A percentile compares a stretch with the other conserved stretches of the same genome.
These are phyloP conservation scores for Brachypodium distachyon DNA, from an alignment of 202 grass and related monocot species.

Conservation along the genomic window DNA sequence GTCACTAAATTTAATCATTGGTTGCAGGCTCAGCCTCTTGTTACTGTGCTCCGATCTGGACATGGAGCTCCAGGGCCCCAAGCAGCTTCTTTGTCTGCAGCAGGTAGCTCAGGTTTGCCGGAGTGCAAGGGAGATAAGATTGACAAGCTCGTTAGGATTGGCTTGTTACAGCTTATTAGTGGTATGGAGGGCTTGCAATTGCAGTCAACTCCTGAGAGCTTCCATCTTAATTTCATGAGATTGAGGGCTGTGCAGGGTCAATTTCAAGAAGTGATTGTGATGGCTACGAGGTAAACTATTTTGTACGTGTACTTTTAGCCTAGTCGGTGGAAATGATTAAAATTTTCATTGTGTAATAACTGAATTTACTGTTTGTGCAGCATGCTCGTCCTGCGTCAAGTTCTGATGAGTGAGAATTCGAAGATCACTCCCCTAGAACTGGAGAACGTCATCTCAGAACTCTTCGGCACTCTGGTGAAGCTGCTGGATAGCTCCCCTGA, in stretches of 20 bases:
- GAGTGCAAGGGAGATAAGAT: slow-evolving; percentile 73
- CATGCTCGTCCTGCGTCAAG: slow-evolving; percentile 73
- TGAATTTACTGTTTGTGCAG: slow-evolving; percentile 31
- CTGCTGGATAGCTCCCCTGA: slow-evolving; percentile 51
- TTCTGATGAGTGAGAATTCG: slow-evolving; percentile 62
- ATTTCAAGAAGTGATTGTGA: slow-evolving; percentile 77
- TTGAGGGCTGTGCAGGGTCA: slow-evolving; percentile 67
- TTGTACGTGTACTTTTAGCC: neutral
- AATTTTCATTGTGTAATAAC: neutral
- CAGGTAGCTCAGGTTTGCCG: slow-evolving; percentile 29
- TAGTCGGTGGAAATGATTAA: neutral
- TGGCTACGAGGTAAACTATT: slow-evolving; percentile 63
- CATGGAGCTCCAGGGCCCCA: slow-evolving; percentile 19
- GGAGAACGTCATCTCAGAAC: slow-evolving; percentile 36
- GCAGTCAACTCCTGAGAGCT: slow-evolving; percentile 58
- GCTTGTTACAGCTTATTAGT: slow-evolving; percentile 60
- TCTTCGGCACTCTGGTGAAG: slow-evolving; percentile 34
- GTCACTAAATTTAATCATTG: neutral
- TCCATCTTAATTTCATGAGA: slow-evolving; percentile 64
- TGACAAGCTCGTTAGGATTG: slow-evolving; percentile 67
- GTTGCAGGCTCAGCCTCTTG: slow-evolving; percentile 51
- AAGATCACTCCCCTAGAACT: slow-evolving; percentile 15
- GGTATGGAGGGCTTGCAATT: slow-evolving; percentile 52
- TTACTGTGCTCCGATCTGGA: slow-evolving; percentile 63
- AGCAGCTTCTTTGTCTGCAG: neutral